A percentile compares a stretch with the other conserved stretches of the same genome.
Conservation (phyloP, 495 filamentous ascomycete genomes). For the Daldinia caldariorum region DNA sequence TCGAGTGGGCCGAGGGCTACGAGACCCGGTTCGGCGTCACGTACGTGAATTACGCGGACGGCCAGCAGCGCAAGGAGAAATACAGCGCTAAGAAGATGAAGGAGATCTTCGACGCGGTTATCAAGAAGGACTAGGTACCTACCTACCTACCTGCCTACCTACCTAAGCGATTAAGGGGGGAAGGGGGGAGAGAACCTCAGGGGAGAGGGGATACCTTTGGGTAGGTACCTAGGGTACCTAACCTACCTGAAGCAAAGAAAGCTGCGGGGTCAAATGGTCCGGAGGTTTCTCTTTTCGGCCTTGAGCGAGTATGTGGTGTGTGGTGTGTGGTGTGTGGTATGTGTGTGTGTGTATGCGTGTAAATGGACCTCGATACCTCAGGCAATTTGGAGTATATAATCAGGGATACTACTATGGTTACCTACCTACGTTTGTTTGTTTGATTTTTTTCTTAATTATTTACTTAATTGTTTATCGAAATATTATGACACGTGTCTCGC, state of each 20-base stretch:
- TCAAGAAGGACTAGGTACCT: slow-evolving; percentile 57
- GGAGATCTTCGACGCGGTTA: slow-evolving; percentile 68
- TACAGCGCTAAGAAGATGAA: slow-evolving; percentile 76
- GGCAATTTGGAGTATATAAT: slow-evolving; percentile 43
- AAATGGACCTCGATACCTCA: slow-evolving; percentile 40
- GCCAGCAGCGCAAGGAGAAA: slow-evolving; percentile 80
- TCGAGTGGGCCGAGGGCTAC: slow-evolving; percentile 81
- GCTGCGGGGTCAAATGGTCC: slow-evolving; percentile 11
- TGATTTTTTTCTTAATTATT: not conserved
- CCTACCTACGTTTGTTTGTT: not conserved
- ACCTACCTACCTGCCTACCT: not conserved
- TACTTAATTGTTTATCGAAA: slow-evolving; percentile 10
- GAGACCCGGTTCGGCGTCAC: slow-evolving; percentile 84
- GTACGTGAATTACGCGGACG: slow-evolving; percentile 77
- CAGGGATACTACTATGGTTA: slow-evolving; percentile 34
- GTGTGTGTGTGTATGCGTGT: slow-evolving; percentile 10
- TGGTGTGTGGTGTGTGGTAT: too few relatives aligned
- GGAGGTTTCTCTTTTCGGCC: slow-evolving; percentile 1
- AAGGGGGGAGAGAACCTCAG: too few relatives aligned
- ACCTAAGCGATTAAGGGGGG: too few relatives aligned
- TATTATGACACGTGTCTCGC: slow-evolving; percentile 27
- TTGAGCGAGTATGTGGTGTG: not conserved
- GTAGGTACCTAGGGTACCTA: not conserved
- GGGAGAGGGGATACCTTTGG: not conserved
- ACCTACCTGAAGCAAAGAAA: slow-evolving; percentile 2